A percentile compares a stretch with the other conserved stretches of the same genome.
phyloP scores from a whole-genome alignment of 2,329 filamentous ascomycete species.

The Claviceps capensis region DNA sequence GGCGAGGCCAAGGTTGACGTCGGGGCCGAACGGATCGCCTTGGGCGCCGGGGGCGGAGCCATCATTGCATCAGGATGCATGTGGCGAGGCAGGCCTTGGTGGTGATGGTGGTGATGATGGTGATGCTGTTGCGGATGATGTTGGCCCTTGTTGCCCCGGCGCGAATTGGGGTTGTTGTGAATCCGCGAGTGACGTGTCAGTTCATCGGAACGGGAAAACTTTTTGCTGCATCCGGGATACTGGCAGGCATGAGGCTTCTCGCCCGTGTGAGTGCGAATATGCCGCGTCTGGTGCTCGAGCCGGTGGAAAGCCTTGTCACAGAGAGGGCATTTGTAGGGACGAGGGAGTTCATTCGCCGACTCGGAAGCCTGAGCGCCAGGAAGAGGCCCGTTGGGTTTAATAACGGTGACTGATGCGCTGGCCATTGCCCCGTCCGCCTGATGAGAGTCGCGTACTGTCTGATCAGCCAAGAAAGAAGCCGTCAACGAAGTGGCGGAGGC shows the following conservation, averaged over 20 bases:
- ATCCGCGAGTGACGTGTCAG: conserved; percentile 94
- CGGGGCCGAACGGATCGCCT: conserved; percentile 78
- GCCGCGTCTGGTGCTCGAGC: conserved; percentile 78
- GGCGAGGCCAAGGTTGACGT: conserved; percentile 79
- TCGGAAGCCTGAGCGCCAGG: conserved; percentile 49
- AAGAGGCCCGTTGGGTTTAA: conserved; percentile 49
- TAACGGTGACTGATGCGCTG: conserved; percentile 35
- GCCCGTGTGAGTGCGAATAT: conserved; percentile 94
- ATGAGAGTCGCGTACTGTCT: conserved; percentile 14
- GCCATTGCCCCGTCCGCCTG: conserved; percentile 32
- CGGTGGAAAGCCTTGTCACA: conserved; percentile 99
- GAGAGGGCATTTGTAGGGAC: conserved; percentile 95
- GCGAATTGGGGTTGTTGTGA: conserved; percentile 97
- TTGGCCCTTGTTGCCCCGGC: conserved; percentile 73
- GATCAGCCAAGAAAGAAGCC: conserved; percentile 24
- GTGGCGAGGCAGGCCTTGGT: conserved; percentile 26
- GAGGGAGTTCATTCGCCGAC: conserved; percentile 56
- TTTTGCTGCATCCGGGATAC: conserved; percentile 91
- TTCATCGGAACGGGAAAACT: conserved; percentile 93
- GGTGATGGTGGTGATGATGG: conserved; percentile 20
- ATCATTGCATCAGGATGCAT: conserved; percentile 54
- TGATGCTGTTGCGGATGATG: conserved; percentile 24
- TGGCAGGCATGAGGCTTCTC: conserved; percentile 97
- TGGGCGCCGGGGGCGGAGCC: conserved; percentile 59
- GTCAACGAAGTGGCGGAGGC: conserved; percentile 67